A percentile compares a stretch with the other conserved stretches of the same genome.
Evolutionary conservation across 2,329 filamentous ascomycete genomes (phyloP).

Genomic region (Elsinoe necatrix): DNA sequence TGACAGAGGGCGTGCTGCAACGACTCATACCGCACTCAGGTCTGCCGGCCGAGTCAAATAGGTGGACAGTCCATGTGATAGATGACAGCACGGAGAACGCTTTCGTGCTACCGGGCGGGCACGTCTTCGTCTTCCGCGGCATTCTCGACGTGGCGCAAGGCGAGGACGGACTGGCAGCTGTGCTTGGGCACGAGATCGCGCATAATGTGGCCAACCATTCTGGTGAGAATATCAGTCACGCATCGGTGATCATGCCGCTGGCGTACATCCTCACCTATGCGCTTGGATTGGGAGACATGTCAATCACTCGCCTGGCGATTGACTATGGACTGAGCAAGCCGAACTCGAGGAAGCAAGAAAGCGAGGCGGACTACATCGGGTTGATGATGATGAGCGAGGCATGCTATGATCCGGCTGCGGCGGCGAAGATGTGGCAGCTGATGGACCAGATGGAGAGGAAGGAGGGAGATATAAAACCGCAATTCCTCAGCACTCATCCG

Average conservation of each 20-base stretch:
- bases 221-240: conserved; percentile 52
- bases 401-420: conserved; percentile 63
- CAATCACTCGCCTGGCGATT: conserved; percentile 37
- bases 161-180: conserved; percentile 63
- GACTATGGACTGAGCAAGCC: conserved; percentile 59
- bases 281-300: conserved; percentile 36
- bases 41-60: conserved; percentile 38
- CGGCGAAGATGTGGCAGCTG: conserved; percentile 50
- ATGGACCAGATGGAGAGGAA: conserved; percentile 53
- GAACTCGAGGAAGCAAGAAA: conserved; percentile 61
- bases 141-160: conserved; percentile 58
- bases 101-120: conserved; percentile 67
- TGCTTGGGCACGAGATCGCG: conserved; percentile 72
- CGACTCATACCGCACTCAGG: conserved; percentile 60
- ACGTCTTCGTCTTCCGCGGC: conserved; percentile 71
- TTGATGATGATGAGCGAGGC: conserved; percentile 75
- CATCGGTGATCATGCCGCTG: conserved; percentile 29
- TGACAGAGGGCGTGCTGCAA: conserved; percentile 57
- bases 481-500: conserved; percentile 70
- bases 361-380: conserved; percentile 72
- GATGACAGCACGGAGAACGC: conserved; percentile 61
- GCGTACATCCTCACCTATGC: conserved; percentile 32
- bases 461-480: conserved; percentile 47
- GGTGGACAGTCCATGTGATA: conserved; percentile 70
- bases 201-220: conserved; percentile 64